Evolutionary conservation across 352 stramenopile species (phyloP), one percentile per base, ranked within the genome.

Genomic region (Phytopythium mirpurense): DNA sequence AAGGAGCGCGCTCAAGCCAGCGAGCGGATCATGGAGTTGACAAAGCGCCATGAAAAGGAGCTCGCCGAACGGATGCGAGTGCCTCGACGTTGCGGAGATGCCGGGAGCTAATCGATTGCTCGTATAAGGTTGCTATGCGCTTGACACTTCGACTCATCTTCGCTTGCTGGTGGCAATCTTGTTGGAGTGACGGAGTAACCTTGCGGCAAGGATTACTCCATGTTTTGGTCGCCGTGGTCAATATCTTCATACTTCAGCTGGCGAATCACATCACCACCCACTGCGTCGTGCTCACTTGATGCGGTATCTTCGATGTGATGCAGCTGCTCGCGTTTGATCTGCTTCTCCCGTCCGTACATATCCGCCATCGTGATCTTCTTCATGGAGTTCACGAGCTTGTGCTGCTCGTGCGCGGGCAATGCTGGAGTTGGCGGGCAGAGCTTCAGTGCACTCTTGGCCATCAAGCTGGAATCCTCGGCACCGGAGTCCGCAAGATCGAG

Each of bases 21-120:
- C 59, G 83, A 93, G 46, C 80, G 81, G 1, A 95, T 93, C 56
- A 86, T 91, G 81, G 63, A 71, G 31, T 54, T 95, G 12, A 95
- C 81, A 1, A 62, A 89, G 36, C 62, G 70, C 15, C 82, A 93
- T 51, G 85, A 95, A 38, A 56, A 78, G 9, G 67, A 65, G 15
- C 56, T 93, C 15, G 65, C 64, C 2, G 51, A 50, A 11, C 71
- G 72, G 35, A 77, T 81, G 52, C 51, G 63, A 4, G 51, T 58
- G 24, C 48, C 70, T 19, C 18, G 29, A 37, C 5, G 8, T 16
- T 31, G 40, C 7, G 21, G 3, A 31, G 21, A 8, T n/a, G 10
- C 21, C 14, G 40, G n/a, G 11, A 18, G 40, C 10, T 46, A 31
- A 46, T 11, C 2, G 2, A 29, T 2, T 12, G 21, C 32, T 10